Evolutionary conservation across 257 asterid genomes (phyloP).

Genomic region (Cynanchum wilfordii): DNA sequence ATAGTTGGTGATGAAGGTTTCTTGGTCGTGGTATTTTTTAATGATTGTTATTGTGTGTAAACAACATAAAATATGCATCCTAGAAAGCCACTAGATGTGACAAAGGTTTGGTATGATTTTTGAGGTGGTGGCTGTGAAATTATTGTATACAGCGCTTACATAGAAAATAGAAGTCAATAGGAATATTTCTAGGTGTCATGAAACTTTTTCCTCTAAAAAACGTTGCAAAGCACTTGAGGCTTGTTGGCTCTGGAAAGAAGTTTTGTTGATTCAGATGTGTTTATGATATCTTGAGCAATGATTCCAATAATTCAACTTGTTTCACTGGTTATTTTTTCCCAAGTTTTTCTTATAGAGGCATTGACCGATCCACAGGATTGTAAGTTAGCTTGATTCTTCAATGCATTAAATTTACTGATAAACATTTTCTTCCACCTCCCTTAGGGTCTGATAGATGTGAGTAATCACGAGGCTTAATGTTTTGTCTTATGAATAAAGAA

Average conservation of each 20-base stretch:
- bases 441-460: not conserved
- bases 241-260: not conserved
- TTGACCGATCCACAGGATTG: conserved; percentile 29
- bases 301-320: conserved; percentile 21
- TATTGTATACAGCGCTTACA: not conserved
- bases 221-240: not conserved
- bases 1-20: not conserved
- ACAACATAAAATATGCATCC: not conserved
- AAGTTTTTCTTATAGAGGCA: conserved; percentile 36
- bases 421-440: not conserved
- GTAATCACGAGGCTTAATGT: not conserved
- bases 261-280: not conserved
- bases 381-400: conserved; percentile 12
- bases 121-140: conserved; percentile 2
- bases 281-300: conserved; percentile 11
- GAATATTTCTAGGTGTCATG: not conserved
- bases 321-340: conserved; percentile 36
- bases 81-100: not conserved
- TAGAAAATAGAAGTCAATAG: conserved; percentile 6
- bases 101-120: not conserved
- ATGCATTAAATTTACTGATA: not conserved
- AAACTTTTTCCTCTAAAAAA: not conserved
- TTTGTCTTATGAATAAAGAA: not conserved
- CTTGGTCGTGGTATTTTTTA: not conserved
- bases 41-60: not conserved